phyloP scores from a whole-genome alignment of 768 basidiomycete species.

The Porpolomopsis calyptriformis region DNA sequence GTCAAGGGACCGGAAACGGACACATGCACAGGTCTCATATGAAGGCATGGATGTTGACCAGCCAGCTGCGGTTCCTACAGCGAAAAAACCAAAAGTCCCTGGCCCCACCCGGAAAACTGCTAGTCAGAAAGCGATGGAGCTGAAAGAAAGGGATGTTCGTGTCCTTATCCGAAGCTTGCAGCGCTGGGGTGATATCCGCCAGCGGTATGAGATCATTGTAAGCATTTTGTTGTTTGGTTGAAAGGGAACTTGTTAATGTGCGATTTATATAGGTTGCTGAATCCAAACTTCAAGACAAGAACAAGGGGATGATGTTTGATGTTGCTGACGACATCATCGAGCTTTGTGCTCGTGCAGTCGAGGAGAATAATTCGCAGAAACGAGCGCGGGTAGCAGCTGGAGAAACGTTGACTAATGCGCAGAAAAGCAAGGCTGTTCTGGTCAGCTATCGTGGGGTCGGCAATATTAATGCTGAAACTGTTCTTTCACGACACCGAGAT shows the following conservation, averaged over 20 bases:
- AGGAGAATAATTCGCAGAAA: conserved; percentile 75
- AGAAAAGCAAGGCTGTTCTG: conserved; percentile 95
- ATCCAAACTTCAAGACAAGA: conserved; percentile 87
- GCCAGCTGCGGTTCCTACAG: conserved; percentile 44
- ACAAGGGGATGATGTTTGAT: conserved; percentile 82
- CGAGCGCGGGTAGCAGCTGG: conserved; percentile 66
- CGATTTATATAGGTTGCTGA: conserved; percentile 56
- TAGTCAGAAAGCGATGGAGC: conserved; percentile 88
- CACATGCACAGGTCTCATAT: conserved; percentile 80
- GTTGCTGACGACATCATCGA: conserved; percentile 90
- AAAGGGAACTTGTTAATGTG: conserved; percentile 2
- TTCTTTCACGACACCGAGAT: conserved; percentile 81
- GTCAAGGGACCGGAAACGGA: conserved; percentile 67
- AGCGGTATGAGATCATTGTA: conserved; percentile 90
- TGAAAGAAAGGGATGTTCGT: conserved; percentile 95
- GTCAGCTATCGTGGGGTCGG: conserved; percentile 82
- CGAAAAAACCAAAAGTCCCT: conserved; percentile 67
- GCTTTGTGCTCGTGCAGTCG: conserved; percentile 72
- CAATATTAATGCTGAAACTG: conserved; percentile 96
- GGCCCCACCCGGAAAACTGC: conserved; percentile 78
- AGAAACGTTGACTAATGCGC: conserved; percentile 82
- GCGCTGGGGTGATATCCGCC: conserved; percentile 94
- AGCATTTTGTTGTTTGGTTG: conserved; percentile 23
- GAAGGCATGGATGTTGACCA: conserved; percentile 91
- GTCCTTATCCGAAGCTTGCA: conserved; percentile 91